phyloP scores from a whole-genome alignment of 225 moss, liverwort and hornwort species.

The Physcomitrium patens region DNA sequence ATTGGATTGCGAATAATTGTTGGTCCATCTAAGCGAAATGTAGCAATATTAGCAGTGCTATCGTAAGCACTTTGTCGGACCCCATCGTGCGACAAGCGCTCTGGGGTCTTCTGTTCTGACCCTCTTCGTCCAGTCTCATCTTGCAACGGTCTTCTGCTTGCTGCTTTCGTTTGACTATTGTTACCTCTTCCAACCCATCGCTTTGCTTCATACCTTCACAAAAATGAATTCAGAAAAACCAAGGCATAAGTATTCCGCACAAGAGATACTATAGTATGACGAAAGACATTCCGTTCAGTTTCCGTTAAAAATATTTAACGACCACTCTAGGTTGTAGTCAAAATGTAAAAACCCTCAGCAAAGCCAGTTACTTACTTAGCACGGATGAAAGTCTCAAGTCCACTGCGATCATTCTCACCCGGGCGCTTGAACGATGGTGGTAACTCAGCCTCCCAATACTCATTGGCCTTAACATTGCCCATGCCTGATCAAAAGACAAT shows the following conservation, averaged over 20 bases:
- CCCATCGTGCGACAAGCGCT: constrained; percentile 55
- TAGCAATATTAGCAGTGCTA: constrained; percentile 50
- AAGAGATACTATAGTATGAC: not conserved
- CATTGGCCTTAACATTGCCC: constrained; percentile 95
- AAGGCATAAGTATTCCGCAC: not conserved
- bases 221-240: not conserved
- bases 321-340: not conserved
- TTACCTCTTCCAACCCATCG: constrained; percentile 70
- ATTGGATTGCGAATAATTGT: constrained; percentile 61
- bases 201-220: constrained; percentile 82
- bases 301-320: not conserved
- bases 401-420: constrained; percentile 80
- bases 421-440: constrained; percentile 88
- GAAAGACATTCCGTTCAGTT: not conserved
- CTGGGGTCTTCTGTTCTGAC: constrained; percentile 50
- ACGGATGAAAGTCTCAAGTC: constrained; percentile 93
- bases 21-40: constrained; percentile 53
- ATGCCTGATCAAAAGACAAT: constrained; percentile 49
- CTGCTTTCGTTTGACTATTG: constrained; percentile 40
- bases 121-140: constrained; percentile 57
- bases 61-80: constrained; percentile 50
- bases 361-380: constrained; percentile 64
- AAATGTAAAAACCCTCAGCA: constrained; percentile 5
- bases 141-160: constrained; percentile 52
- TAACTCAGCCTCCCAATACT: constrained; percentile 89